Conservation (phyloP, 441 rosid species). For the Corymbia citriodora region DNA sequence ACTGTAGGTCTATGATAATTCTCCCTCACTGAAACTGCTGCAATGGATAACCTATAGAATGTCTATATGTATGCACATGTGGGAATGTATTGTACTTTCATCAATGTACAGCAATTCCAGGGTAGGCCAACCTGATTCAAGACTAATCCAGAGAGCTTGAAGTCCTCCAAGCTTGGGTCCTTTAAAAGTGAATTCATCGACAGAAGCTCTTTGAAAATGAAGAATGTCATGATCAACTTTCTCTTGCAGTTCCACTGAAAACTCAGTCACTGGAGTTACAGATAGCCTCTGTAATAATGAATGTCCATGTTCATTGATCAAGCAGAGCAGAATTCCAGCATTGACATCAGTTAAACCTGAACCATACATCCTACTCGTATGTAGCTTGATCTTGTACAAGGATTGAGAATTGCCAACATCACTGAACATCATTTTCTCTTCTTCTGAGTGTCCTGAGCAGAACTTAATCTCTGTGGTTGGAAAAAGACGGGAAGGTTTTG, state of each 20-base stretch:
- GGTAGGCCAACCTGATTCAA: constrained; percentile 64
- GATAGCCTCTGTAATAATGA: constrained; percentile 68
- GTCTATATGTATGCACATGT: not conserved
- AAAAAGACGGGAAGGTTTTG: constrained; percentile 57
- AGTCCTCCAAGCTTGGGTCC: constrained; percentile 49
- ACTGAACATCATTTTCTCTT: constrained; percentile 10
- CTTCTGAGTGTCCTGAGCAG: constrained; percentile 16
- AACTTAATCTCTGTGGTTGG: constrained; percentile 44
- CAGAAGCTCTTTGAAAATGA: constrained; percentile 64
- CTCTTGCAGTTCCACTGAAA: constrained; percentile 20
- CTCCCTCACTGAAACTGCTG: not conserved
- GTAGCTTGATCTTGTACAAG: constrained; percentile 51
- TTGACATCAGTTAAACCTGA: constrained; percentile 55
- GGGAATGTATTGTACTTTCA: not conserved
- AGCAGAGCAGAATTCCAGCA: constrained; percentile 58
- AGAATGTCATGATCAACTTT: constrained; percentile 18
- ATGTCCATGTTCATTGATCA: constrained; percentile 62
- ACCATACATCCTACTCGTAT: constrained; percentile 58
- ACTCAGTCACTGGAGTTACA: constrained; percentile 19
- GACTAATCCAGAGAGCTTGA: constrained; percentile 73
- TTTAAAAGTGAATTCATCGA: constrained; percentile 58
- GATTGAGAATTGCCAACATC: constrained; percentile 24
- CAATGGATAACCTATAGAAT: not conserved
- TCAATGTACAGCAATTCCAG: not conserved
- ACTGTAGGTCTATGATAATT: not conserved